Base-by-base conservation (phyloP, 805 yeast species). In the Schwanniomyces polymorphus region DNA sequence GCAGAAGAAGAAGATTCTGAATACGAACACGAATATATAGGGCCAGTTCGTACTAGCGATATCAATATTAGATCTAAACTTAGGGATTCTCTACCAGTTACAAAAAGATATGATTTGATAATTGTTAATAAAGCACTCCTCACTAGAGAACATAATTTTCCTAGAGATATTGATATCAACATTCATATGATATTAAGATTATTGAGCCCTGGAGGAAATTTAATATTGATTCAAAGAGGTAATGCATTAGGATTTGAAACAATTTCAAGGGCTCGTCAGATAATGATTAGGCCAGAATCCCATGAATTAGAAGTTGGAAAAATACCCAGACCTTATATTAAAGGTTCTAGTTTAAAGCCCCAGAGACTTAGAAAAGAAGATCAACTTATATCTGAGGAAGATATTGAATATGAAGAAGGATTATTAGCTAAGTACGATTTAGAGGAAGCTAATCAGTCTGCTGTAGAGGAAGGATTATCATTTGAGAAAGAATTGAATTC, bases 181-280 rank as follows among this genome's bases (percentile, higher is more conserved):
- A 57, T 89, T 8, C 82, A 84, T 51, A 73, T 75, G 49, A 71
- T 86, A 28, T 69, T 91, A 21, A 71, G 75, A 14, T 67, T 87
- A 14, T 67, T 91, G 40, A 78, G 81, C 12, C 97, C 97, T 0
- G 80, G 81, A 9, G 99, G 98, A 0, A 84, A 84, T 48, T 65
- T 92, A 10, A 84, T 91, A 1, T 62, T 94, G 1, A 68, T 91
- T 2, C 98, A 94, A 67, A 75, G 97, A 52, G 99, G 99, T 2
- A 88, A 86, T 46, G 89, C 97, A 0, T 60, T 84, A 27, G 98
- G 98, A 0, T 89, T 89, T 60, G 99, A 94, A 65, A 75, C 82
- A 2, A 78, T 91, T 47, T 95, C 97, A 0, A 75, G 97, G 45
- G 97, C 97, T 4, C 76, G 99, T 58, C 97, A 92, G 63, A 68